Percentiles rank a stretch among this genome's conserved stretches.
phyloP scores from a whole-genome alignment of 2,329 filamentous ascomycete genomes.

The Cladophialophora chaetospira region DNA sequence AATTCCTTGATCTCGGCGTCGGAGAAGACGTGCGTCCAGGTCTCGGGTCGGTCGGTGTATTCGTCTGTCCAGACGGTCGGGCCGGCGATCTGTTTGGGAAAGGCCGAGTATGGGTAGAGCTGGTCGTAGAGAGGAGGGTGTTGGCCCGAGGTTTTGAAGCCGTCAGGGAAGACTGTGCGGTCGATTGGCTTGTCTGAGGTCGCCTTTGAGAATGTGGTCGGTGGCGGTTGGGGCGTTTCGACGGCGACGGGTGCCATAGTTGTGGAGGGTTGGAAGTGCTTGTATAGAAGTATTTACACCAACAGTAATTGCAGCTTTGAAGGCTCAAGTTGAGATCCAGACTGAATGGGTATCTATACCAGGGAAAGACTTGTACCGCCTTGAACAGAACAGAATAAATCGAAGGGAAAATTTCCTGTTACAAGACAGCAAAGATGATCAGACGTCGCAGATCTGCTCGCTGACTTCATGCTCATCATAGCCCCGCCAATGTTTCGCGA shows the following conservation, averaged over 20 bases:
- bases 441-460: neutral
- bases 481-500: constrained; percentile 2
- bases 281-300: too few relatives aligned
- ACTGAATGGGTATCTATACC: too few relatives aligned
- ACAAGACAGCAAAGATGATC: too few relatives aligned
- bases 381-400: too few relatives aligned
- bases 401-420: too few relatives aligned
- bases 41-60: constrained; percentile 63
- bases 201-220: neutral
- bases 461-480: constrained; percentile 7
- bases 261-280: too few relatives aligned
- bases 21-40: constrained; percentile 73
- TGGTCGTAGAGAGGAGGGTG: constrained; percentile 67
- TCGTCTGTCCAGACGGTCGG: constrained; percentile 73
- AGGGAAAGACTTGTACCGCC: too few relatives aligned
- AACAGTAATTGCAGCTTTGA: too few relatives aligned
- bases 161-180: constrained; percentile 58
- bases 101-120: constrained; percentile 67
- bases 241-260: constrained; percentile 25
- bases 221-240: constrained; percentile 5
- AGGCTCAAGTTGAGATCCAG: too few relatives aligned
- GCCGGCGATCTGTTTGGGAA: constrained; percentile 70
- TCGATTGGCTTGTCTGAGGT: constrained; percentile 19
- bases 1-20: constrained; percentile 68
- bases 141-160: constrained; percentile 70